These are phyloP conservation scores for Yarrowia yakushimensis DNA, from an alignment of 805 yeast species.

Conservation along the genomic window DNA sequence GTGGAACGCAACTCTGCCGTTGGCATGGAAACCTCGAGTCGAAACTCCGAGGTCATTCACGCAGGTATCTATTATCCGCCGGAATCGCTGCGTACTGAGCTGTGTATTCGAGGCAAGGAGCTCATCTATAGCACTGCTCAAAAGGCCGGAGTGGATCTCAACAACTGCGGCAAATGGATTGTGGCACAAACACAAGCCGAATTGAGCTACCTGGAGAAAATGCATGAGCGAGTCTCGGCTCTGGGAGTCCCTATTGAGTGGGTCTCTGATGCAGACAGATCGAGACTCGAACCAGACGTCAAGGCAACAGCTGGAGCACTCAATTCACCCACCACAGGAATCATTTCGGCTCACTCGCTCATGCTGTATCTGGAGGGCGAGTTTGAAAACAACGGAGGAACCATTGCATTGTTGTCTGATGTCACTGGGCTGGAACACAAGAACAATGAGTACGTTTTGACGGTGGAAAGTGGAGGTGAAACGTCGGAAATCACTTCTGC, in stretches of 20 bases:
- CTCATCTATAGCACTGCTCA: conserved; percentile 47
- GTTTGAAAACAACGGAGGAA: conserved; percentile 60
- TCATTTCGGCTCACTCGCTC: conserved; percentile 74
- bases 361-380: conserved; percentile 55
- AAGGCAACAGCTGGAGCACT: conserved; percentile 59
- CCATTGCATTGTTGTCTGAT: conserved; percentile 57
- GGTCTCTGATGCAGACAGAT: conserved; percentile 47
- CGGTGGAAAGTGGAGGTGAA: conserved; percentile 30
- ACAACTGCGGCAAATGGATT: conserved; percentile 71
- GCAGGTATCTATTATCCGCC: conserved; percentile 83
- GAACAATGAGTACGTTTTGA: conserved; percentile 28
- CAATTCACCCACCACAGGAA: conserved; percentile 80
- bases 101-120: conserved; percentile 74
- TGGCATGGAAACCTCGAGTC: conserved; percentile 81
- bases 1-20: conserved; percentile 62
- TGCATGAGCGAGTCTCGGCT: conserved; percentile 49
- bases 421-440: conserved; percentile 44
- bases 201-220: conserved; percentile 51
- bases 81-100: conserved; percentile 58
- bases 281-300: conserved; percentile 60
- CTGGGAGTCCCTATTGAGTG: conserved; percentile 61
- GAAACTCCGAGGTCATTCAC: conserved; percentile 91
- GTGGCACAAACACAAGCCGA: conserved; percentile 76
- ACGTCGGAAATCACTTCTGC: conserved; percentile 42
- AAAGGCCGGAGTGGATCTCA: conserved; percentile 52